Evolutionary conservation across 2,329 filamentous ascomycete genomes (phyloP).

Genomic region (Beauveria bassiana): DNA sequence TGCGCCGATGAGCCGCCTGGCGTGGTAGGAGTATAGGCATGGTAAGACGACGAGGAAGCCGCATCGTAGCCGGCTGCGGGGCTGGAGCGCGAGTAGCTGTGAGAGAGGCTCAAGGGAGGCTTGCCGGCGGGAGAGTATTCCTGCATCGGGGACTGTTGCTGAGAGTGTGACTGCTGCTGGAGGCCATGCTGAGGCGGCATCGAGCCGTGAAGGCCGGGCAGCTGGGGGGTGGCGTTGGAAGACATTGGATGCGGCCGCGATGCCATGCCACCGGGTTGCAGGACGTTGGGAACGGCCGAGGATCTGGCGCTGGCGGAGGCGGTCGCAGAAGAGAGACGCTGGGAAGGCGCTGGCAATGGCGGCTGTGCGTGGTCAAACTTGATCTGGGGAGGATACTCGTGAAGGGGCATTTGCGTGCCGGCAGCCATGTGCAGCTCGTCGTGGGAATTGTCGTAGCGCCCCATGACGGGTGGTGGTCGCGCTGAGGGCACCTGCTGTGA

Average conservation of each 20-base stretch:
- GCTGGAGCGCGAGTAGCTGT: slow-evolving; percentile 79
- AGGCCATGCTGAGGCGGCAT: slow-evolving; percentile 26
- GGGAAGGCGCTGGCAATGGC: slow-evolving; percentile 28
- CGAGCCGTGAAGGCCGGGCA: slow-evolving; percentile 39
- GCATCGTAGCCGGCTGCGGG: slow-evolving; percentile 56
- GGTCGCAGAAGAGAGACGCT: slow-evolving; percentile 14
- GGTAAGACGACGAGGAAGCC: slow-evolving; percentile 45
- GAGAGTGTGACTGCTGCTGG: slow-evolving; percentile 26
- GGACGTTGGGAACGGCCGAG: slow-evolving; percentile 46
- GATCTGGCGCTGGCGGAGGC: slow-evolving; percentile 13
- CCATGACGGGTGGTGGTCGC: slow-evolving; percentile 19
- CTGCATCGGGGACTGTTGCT: slow-evolving; percentile 34
- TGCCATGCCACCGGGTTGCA: slow-evolving; percentile 47
- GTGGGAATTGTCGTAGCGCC: slow-evolving; percentile 22
- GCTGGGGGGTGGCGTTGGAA: slow-evolving; percentile 36
- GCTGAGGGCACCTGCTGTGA: slow-evolving; percentile 30
- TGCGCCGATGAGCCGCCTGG: slow-evolving; percentile 54
- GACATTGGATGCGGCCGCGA: slow-evolving; percentile 28
- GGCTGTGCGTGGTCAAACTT: slow-evolving; percentile 39
- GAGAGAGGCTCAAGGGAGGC: slow-evolving; percentile 57
- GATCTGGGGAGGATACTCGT: slow-evolving; percentile 44
- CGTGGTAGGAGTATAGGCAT: slow-evolving; percentile 55
- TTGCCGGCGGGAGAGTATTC: slow-evolving; percentile 59
- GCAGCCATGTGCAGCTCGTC: slow-evolving; percentile 50
- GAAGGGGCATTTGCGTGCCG: slow-evolving; percentile 28